A percentile compares a stretch with the other conserved stretches of the same genome.
Evolutionary conservation across 2,329 filamentous ascomycete genomes (phyloP).

Genomic region (Hawksworthiomyces lignivorus): DNA sequence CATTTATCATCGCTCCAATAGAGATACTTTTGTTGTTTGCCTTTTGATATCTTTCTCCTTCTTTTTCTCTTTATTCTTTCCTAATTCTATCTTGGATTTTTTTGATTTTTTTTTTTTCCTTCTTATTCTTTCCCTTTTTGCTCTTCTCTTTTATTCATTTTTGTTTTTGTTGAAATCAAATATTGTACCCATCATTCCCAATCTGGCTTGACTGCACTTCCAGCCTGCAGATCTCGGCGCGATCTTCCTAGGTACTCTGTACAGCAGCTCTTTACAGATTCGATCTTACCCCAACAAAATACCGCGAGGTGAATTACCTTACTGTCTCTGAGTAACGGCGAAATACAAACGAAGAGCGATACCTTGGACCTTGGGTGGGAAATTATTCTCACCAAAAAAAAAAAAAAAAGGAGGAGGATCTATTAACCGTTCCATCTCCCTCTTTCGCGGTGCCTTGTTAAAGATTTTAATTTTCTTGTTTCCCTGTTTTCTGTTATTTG

Average conservation of each 20-base stretch:
- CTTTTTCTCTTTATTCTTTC: neutral
- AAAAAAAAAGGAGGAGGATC: neutral
- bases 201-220: no score
- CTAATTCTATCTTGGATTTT: neutral
- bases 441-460: neutral
- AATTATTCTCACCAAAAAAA: neutral
- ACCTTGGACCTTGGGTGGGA: no score
- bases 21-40: neutral
- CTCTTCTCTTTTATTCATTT: neutral
- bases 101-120: neutral
- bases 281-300: constrained; percentile 4
- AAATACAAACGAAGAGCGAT: no score
- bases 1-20: no score
- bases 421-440: neutral
- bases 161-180: no score
- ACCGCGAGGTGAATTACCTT: no score
- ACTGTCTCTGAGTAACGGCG: no score
- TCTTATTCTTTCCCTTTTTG: neutral
- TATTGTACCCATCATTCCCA: no score
- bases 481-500: neutral
- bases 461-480: constrained; percentile 3
- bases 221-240: neutral
- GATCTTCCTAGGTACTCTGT: neutral
- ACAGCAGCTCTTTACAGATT: constrained; percentile 1
- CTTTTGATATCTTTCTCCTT: constrained; percentile 1